Evolutionary conservation across 2,329 filamentous ascomycete species (phyloP), one percentile per base, ranked within the genome.

Genomic region (Ophiosphaerella herpotricha): DNA sequence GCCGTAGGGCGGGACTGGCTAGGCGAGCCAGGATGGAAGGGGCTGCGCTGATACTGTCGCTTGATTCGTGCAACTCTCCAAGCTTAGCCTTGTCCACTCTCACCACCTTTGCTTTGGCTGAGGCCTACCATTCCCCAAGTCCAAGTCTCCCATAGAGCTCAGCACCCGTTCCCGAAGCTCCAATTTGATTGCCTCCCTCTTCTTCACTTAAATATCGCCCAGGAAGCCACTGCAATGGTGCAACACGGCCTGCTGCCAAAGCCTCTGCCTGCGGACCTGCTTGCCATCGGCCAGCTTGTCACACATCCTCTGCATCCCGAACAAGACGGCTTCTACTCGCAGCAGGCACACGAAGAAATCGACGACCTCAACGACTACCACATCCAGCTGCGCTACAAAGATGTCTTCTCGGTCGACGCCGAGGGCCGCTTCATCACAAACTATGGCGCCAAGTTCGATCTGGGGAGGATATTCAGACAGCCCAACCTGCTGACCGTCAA

Each of bases 351-450:
- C 48, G 64, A 59, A 31, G 59, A 63, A 35, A 54, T 73, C 55
- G 70, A 73, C 55, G 68, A 70, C 24, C 64, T 73, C 53, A 73
- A 73, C 44, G 68, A 73, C 56, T 72, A 69, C 56, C 67, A 72
- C 56, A 73, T 73, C 47, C 68, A 73, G 50, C 65, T 72, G 26
- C 68, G 70, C 24, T 73, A 73, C 64, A 70, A 68, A 42, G 70
- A 73, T 29, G 37, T 73, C 36, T 73, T 72, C 57, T 69, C 67
- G 26, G 60, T 72, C 48, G 70, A 73, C 49, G 54, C 58, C 24
- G 69, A 73, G 48, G 70, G 70, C 44, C 67, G 70, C 32, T 73
- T 73, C 61, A 66, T 68, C 52, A 62, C 65, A 49, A 72, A 70
- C 50, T 73, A 72, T 57, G 70, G 70, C 54, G 68, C 68, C 52